Evolutionary conservation across 2,329 filamentous ascomycete species (phyloP).

Genomic region (Thielaviopsis musarum): DNA sequence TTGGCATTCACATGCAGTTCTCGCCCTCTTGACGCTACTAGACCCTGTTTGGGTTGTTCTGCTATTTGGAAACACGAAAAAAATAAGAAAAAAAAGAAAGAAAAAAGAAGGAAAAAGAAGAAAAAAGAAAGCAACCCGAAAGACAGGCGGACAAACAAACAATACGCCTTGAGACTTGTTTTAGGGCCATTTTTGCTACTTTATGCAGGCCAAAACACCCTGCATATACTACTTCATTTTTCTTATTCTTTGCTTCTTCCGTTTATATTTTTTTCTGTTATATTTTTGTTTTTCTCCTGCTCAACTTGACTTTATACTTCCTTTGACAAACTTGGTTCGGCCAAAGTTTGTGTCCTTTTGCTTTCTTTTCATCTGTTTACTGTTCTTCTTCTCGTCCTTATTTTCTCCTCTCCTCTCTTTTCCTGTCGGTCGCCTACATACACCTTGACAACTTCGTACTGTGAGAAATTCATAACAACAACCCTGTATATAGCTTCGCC

Average conservation of each 20-base stretch:
- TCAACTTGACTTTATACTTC: not conserved
- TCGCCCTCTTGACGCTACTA: too few species aligned
- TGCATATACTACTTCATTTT: not conserved
- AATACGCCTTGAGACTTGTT: not conserved
- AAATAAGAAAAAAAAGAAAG: not conserved
- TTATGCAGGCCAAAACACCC: not conserved
- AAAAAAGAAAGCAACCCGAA: too few species aligned
- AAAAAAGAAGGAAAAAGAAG: too few species aligned
- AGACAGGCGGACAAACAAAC: not conserved
- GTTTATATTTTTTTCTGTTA: not conserved
- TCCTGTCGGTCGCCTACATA: not conserved
- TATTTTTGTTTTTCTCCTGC: not conserved
- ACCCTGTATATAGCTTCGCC: not conserved
- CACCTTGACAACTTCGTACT: not conserved
- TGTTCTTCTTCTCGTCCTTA: constrained; percentile 12
- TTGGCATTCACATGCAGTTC: not conserved
- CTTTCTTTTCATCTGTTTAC: constrained; percentile 11
- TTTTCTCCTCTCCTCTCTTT: constrained; percentile 6
- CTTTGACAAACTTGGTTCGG: not conserved
- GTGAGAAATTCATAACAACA: not conserved
- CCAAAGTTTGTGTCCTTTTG: not conserved
- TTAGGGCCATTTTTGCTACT: not conserved
- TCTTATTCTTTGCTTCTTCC: not conserved
- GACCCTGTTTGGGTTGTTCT: too few species aligned
- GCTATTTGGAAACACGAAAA: not conserved